Conservation (phyloP, 2,329 filamentous ascomycete genomes). For the Zymoseptoria passerinii region DNA sequence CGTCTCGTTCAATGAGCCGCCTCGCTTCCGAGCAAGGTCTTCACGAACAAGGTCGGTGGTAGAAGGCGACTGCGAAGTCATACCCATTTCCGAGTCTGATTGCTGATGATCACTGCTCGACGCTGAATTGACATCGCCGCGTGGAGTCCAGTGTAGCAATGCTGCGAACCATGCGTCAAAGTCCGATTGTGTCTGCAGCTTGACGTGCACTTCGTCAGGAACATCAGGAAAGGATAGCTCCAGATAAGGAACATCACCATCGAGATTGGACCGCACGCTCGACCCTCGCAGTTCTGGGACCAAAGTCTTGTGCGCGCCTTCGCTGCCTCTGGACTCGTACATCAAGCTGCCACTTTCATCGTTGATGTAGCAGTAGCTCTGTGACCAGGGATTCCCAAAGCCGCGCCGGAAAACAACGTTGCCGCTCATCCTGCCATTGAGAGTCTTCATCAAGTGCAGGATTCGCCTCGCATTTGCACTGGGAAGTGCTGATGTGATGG, state of each 20-base stretch:
- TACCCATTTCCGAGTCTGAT: slow-evolving; percentile 13
- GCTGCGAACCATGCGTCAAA: slow-evolving; percentile 75
- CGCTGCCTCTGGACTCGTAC: slow-evolving; percentile 62
- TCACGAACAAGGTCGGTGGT: slow-evolving; percentile 3
- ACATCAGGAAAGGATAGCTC: slow-evolving; percentile 47
- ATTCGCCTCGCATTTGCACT: slow-evolving; percentile 56
- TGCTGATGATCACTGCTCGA: slow-evolving; percentile 13
- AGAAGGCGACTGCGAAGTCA: slow-evolving; percentile 11
- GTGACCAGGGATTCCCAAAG: slow-evolving; percentile 54
- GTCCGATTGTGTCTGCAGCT: slow-evolving; percentile 56
- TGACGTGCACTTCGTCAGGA: slow-evolving; percentile 55
- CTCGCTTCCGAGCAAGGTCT: slow-evolving; percentile 4
- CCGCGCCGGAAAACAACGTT: slow-evolving; percentile 64
- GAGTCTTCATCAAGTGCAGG: slow-evolving; percentile 64
- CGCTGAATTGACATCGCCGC: slow-evolving; percentile 9
- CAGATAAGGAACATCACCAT: slow-evolving; percentile 42
- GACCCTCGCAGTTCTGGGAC: slow-evolving; percentile 70
- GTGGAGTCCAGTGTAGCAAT: slow-evolving; percentile 64
- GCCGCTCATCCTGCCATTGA: slow-evolving; percentile 73
- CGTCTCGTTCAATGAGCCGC: slow-evolving; percentile 16
- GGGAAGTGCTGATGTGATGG: slow-evolving; percentile 26
- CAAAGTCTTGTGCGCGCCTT: slow-evolving; percentile 56
- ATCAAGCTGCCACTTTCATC: slow-evolving; percentile 66
- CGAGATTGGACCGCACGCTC: slow-evolving; percentile 49
- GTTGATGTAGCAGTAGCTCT: slow-evolving; percentile 69